phyloP scores from a whole-genome alignment of 768 basidiomycete genomes.

The Suillus sp. region DNA sequence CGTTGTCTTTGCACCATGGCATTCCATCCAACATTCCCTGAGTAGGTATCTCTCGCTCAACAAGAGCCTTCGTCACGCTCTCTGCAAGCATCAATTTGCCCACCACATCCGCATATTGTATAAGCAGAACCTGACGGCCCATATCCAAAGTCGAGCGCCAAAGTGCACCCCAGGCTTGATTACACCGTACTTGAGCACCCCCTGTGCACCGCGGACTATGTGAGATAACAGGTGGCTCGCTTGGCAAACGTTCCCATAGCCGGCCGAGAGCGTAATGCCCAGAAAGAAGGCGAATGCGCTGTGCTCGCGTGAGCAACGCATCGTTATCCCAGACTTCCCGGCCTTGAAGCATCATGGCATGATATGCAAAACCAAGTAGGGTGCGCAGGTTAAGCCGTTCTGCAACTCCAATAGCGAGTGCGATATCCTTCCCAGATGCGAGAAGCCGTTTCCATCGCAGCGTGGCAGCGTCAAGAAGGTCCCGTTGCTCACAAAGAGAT shows the following conservation, averaged over 20 bases:
- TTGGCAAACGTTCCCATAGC: slow-evolving; percentile 46
- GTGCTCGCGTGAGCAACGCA: slow-evolving; percentile 45
- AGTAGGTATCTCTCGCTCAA: slow-evolving; percentile 44
- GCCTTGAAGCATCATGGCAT: slow-evolving; percentile 54
- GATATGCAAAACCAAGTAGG: slow-evolving; percentile 53
- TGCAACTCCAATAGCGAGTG: slow-evolving; percentile 46
- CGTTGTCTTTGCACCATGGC: slow-evolving; percentile 47
- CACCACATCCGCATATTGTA: slow-evolving; percentile 48
- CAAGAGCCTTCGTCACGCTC: slow-evolving; percentile 47
- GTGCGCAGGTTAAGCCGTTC: slow-evolving; percentile 49
- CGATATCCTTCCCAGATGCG: slow-evolving; percentile 45
- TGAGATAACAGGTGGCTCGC: slow-evolving; percentile 42
- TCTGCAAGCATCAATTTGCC: slow-evolving; percentile 50
- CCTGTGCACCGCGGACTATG: slow-evolving; percentile 46
- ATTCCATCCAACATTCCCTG: slow-evolving; percentile 45
- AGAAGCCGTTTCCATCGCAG: slow-evolving; percentile 51
- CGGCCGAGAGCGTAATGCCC: slow-evolving; percentile 53
- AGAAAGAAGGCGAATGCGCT: slow-evolving; percentile 53
- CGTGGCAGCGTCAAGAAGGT: slow-evolving; percentile 45
- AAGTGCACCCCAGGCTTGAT: slow-evolving; percentile 45
- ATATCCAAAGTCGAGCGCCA: slow-evolving; percentile 48
- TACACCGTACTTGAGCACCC: slow-evolving; percentile 42
- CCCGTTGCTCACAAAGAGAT: slow-evolving; percentile 48
- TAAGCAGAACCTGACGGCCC: slow-evolving; percentile 39
- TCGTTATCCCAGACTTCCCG: slow-evolving; percentile 51